Evolutionary conservation across 495 filamentous ascomycete species (phyloP).

Genomic region (Aspergillus diversus): DNA sequence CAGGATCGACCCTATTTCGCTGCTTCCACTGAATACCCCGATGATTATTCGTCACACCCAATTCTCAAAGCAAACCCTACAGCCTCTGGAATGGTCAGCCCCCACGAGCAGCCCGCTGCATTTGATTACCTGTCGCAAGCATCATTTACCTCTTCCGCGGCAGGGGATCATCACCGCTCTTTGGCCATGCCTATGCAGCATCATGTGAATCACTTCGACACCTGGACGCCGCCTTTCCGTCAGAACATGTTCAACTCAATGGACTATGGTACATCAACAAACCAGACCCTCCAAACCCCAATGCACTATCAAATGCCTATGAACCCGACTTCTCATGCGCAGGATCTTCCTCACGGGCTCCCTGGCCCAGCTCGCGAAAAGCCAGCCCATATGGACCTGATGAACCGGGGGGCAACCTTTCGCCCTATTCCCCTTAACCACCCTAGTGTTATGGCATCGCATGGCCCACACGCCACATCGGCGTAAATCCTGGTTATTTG

Average conservation of each 20-base stretch:
- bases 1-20: conserved; percentile 39
- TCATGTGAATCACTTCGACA: conserved; percentile 32
- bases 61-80: conserved; percentile 39
- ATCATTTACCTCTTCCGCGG: conserved; percentile 31
- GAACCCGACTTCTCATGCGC: conserved; percentile 30
- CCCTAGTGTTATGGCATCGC: conserved; percentile 11
- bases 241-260: conserved; percentile 44
- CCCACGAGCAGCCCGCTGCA: conserved; percentile 34
- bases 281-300: conserved; percentile 32
- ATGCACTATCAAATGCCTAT: conserved; percentile 43
- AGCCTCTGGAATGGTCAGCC: conserved; percentile 35
- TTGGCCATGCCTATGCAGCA: conserved; percentile 31
- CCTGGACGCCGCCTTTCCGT: conserved; percentile 46
- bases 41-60: conserved; percentile 37
- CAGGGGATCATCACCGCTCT: conserved; percentile 27
- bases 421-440: conserved; percentile 41
- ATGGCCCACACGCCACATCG: background rate
- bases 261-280: conserved; percentile 33
- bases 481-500: background rate
- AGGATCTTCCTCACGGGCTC: conserved; percentile 36
- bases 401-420: conserved; percentile 31
- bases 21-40: conserved; percentile 37
- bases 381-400: conserved; percentile 26
- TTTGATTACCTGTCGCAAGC: conserved; percentile 39
- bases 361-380: conserved; percentile 22